These are phyloP conservation scores for Catunica adiposa DNA, from an alignment of 2,329 filamentous ascomycete species.

Conservation along the genomic window DNA sequence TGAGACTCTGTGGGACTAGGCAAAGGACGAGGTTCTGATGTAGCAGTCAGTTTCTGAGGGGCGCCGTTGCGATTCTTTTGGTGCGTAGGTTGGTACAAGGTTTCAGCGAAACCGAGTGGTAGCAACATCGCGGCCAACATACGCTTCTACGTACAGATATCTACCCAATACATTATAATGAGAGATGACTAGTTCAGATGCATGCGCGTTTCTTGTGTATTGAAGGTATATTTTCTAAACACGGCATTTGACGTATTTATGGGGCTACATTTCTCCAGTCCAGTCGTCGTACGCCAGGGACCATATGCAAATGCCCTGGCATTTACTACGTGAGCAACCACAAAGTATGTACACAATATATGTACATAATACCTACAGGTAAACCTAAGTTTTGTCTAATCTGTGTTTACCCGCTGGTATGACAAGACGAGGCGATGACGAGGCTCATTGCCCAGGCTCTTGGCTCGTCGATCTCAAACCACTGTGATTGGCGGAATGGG, in stretches of 20 bases:
- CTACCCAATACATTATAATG: too few species aligned
- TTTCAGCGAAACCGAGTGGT: too few species aligned
- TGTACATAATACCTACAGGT: neutral
- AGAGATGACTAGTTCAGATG: too few species aligned
- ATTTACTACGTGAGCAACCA: neutral
- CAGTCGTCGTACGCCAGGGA: neutral
- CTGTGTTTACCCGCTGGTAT: neutral
- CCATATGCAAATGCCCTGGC: neutral
- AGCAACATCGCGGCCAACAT: too few species aligned
- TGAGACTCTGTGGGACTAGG: too few species aligned
- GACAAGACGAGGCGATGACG: constrained; percentile 1
- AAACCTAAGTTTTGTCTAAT: too few species aligned
- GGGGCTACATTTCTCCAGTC: neutral
- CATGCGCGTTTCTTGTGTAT: too few species aligned
- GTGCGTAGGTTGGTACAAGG: too few species aligned
- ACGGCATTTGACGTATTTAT: neutral
- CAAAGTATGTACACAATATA: neutral
- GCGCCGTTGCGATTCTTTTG: too few species aligned
- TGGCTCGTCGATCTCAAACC: neutral
- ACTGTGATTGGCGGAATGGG: neutral
- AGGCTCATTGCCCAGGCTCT: neutral
- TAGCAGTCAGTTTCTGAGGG: too few species aligned
- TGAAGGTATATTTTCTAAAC: neutral
- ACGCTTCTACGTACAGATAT: too few species aligned
- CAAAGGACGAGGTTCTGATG: too few species aligned